Base-by-base conservation (phyloP, 2,329 filamentous ascomycete species). In the Alternaria postmessia region DNA sequence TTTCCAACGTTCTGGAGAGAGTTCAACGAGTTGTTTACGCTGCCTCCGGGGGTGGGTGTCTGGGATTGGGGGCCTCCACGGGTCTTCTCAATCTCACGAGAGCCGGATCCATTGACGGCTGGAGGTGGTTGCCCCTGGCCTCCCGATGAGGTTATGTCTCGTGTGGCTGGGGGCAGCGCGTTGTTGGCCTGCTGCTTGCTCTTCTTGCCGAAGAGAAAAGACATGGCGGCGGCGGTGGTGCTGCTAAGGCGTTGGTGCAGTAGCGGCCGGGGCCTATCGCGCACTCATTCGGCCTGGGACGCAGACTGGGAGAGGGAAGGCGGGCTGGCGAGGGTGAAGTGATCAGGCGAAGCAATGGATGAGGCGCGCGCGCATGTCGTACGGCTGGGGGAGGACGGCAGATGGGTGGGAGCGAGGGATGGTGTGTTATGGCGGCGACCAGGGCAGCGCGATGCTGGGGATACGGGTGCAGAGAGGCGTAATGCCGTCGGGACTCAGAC, bases 11-110 rank as follows among this genome's bases (percentile, higher is more conserved):
- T 87, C 52, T 70, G 72, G 41, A 93, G 79, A 3, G 91, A 94
- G 76, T 89, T 91, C 65, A 94, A 76, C 2, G 84, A 85, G 68
- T 84, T 84, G 72, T 86, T 88, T 59, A 84, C 83, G 75, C 92
- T 94, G 62, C 89, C 89, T n/a, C 89, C 91, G 5, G 92, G 90
- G 6, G 91, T 91, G 51, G 90, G 87, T 59, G 90, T 88, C 69
- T 65, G 67, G 36, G 63, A 62, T 47, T 66, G 69, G 24, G 69
- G 61, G 4, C 58, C 69, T n/a, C 58, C 66, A 43, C 68, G 71
- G 24, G 57, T 53, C 63, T 72, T 73, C 26, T 76, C 72, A 82
- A 84, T 53, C 81, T 82, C 72, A 83, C 68, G 68, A 16, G 76
- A 53, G 61, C 59, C 68, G 26, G 66, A 74, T 54, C 83, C 84